Conservation (phyloP, 352 stramenopile genomes). For the Phytophthora podocarpi region DNA sequence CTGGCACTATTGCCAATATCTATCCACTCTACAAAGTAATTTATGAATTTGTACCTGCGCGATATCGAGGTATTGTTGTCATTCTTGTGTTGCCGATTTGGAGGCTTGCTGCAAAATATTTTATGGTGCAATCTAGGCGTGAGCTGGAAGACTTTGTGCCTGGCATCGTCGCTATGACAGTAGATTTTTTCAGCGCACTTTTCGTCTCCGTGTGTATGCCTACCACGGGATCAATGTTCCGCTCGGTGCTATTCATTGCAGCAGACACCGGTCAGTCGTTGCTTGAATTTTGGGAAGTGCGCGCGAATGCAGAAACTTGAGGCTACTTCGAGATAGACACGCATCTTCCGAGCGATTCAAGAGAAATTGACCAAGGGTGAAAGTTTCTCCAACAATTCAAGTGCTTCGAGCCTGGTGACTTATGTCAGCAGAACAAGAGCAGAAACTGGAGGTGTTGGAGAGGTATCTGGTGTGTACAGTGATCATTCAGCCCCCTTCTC, state of each 20-base stretch:
- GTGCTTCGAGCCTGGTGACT: neutral
- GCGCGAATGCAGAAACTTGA: conserved; percentile 1
- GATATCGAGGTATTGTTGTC: neutral
- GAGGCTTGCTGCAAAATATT: neutral
- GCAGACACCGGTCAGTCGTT: conserved; percentile 1
- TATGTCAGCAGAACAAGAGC: neutral
- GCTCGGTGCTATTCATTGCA: conserved; percentile 3
- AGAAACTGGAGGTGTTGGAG: neutral
- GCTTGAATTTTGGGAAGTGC: conserved; percentile 11
- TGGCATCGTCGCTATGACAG: neutral
- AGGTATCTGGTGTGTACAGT: neutral
- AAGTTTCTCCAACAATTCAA: neutral
- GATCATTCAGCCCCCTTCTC: too few species aligned
- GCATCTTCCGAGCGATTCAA: neutral
- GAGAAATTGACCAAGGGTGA: too few species aligned
- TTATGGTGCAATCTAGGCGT: neutral
- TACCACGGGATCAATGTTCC: neutral
- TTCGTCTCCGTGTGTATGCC: conserved; percentile 24
- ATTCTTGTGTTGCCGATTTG: neutral
- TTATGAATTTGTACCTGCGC: neutral
- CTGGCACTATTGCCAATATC: neutral
- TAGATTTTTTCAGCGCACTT: conserved; percentile 4
- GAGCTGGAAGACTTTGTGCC: neutral
- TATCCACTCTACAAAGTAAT: neutral
- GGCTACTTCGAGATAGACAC: neutral